A percentile compares a stretch with the other conserved stretches of the same genome.
These are phyloP conservation scores for Coemansia sp. DNA, from an alignment of 192 early-diverging fungal genomes.

Conservation along the genomic window DNA sequence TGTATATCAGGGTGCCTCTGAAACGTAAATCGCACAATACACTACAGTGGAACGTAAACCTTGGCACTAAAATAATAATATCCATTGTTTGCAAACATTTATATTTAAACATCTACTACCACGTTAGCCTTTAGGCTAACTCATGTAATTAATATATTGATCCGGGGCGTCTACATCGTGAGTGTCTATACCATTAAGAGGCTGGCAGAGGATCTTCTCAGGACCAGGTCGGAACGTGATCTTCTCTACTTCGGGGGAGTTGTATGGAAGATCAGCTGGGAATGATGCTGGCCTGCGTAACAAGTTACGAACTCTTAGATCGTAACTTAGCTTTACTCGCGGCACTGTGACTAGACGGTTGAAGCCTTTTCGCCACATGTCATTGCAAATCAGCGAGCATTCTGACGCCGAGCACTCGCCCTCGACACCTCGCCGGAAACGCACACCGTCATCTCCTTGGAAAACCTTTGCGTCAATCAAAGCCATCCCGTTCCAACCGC, in stretches of 20 bases:
- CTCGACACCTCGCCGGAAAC: conserved; percentile 20
- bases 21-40: too few relatives aligned
- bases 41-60: not conserved
- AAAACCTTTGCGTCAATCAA: conserved; percentile 48
- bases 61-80: too few relatives aligned
- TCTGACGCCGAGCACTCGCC: conserved; percentile 58
- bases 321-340: conserved; percentile 46
- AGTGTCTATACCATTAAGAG: conserved; percentile 21
- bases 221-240: conserved; percentile 33
- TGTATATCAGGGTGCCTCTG: too few relatives aligned
- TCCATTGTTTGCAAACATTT: too few relatives aligned
- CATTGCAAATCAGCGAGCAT: conserved; percentile 57
- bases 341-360: conserved; percentile 45
- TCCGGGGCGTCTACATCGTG: conserved; percentile 35
- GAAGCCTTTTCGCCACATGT: conserved; percentile 39
- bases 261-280: conserved; percentile 28
- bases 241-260: not conserved
- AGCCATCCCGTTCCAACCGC: conserved; percentile 57
- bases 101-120: too few relatives aligned
- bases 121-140: too few relatives aligned
- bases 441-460: conserved; percentile 7
- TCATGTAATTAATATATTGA: too few relatives aligned
- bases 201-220: conserved; percentile 34
- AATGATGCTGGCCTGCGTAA: conserved; percentile 22
- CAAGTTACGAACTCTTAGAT: conserved; percentile 24